Conservation (phyloP, 176 grass and related monocot species). For the Lolium rigidum region DNA sequence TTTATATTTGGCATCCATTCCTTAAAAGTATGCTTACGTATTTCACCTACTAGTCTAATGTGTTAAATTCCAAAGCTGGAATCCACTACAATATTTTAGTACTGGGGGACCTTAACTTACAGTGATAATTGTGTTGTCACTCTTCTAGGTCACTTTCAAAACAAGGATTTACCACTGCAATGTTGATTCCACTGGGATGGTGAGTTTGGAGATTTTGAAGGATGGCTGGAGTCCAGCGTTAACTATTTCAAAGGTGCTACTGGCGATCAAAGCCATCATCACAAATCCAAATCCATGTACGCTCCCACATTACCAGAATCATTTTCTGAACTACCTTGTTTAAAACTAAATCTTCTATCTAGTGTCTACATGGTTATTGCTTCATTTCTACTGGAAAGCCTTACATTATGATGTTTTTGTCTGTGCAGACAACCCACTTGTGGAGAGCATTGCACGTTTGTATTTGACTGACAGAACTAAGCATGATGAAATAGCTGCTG, state of each 20-base stretch:
- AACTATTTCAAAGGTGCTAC: slow-evolving; percentile 89
- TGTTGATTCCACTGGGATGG: slow-evolving; percentile 58
- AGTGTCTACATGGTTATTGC: background rate
- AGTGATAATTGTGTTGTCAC: slow-evolving; percentile 11
- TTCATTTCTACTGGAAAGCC: slow-evolving; percentile 15
- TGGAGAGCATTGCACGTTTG: slow-evolving; percentile 61
- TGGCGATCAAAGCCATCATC: slow-evolving; percentile 80
- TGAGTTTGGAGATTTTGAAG: slow-evolving; percentile 77
- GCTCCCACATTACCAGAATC: slow-evolving; percentile 4
- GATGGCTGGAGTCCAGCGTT: slow-evolving; percentile 86
- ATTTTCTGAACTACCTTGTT: slow-evolving; percentile 34
- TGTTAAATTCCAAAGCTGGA: background rate
- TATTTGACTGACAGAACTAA: slow-evolving; percentile 74
- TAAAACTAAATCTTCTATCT: slow-evolving; percentile 23
- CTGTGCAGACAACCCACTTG: slow-evolving; percentile 59
- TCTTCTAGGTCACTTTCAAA: slow-evolving; percentile 79
- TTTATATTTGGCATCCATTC: slow-evolving; percentile 15
- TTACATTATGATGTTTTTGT: slow-evolving; percentile 39
- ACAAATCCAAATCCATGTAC: slow-evolving; percentile 90
- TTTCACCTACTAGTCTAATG: background rate
- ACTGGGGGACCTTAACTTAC: background rate
- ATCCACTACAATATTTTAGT: slow-evolving; percentile 8
- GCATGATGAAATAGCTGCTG: slow-evolving; percentile 84
- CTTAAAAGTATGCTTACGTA: slow-evolving; percentile 25
- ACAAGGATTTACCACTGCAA: slow-evolving; percentile 96